Conservation (phyloP, 257 asterid species). For the Forsythia viridissima region DNA sequence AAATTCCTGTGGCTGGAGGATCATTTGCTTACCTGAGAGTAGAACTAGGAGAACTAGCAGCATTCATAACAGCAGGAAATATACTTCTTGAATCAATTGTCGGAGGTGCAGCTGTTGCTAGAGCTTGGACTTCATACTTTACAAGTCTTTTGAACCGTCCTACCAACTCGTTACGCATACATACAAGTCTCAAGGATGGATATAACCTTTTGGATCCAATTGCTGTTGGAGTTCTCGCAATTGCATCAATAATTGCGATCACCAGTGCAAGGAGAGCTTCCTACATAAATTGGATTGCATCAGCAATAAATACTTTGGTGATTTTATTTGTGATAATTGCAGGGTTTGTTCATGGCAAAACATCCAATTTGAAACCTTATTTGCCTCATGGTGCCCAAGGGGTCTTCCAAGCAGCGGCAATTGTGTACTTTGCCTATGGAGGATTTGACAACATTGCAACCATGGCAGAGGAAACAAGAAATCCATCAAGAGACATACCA, state of each 20-base stretch:
- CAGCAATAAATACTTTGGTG: conserved; percentile 48
- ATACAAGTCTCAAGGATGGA: conserved; percentile 38
- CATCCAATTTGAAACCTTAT: conserved; percentile 50
- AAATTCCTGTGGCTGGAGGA: conserved; percentile 64
- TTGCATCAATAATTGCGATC: conserved; percentile 44
- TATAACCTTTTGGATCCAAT: conserved; percentile 53
- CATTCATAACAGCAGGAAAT: conserved; percentile 59
- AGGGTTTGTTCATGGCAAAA: conserved; percentile 52
- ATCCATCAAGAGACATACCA: conserved; percentile 58
- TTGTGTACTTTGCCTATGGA: conserved; percentile 58
- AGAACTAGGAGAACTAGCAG: conserved; percentile 62
- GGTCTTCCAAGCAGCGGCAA: conserved; percentile 58
- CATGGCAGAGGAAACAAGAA: conserved; percentile 60
- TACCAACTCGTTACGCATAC: conserved; percentile 48
- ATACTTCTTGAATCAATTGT: conserved; percentile 59
- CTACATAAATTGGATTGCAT: conserved; percentile 59
- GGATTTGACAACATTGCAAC: conserved; percentile 62
- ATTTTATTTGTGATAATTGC: conserved; percentile 54
- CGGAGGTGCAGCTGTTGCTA: conserved; percentile 59
- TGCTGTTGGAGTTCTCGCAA: conserved; percentile 42
- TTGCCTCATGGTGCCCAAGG: conserved; percentile 52
- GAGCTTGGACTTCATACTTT: conserved; percentile 71
- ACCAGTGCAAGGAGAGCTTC: conserved; percentile 52
- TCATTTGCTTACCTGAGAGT: conserved; percentile 62
- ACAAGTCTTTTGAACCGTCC: conserved; percentile 52